Percentiles rank a stretch among this genome's conserved stretches.
These are phyloP conservation scores for Paulownia fortunei DNA, from an alignment of 257 asterid species.

Conservation along the genomic window DNA sequence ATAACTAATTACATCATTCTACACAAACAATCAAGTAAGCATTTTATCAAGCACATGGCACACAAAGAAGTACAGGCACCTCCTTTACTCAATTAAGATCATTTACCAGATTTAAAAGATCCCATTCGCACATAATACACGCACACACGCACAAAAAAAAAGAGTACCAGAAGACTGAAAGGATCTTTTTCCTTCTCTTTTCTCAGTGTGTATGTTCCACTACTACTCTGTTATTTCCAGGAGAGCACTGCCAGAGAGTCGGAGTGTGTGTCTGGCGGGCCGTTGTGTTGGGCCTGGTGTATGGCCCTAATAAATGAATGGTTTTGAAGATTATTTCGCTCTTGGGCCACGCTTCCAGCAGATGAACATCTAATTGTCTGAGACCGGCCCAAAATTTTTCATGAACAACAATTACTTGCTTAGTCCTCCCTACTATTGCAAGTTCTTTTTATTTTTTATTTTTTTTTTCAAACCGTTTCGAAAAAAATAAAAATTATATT, in stretches of 20 bases:
- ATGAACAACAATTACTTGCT: no score
- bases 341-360: no score
- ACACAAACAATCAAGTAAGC: conserved; percentile 15
- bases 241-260: no score
- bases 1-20: neutral
- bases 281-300: neutral
- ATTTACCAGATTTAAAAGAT: no score
- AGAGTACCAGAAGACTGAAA: neutral
- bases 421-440: no score
- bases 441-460: no score
- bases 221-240: neutral
- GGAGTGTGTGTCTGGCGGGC: neutral
- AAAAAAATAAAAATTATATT: no score
- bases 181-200: neutral
- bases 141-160: neutral
- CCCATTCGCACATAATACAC: neutral
- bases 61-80: neutral
- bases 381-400: no score
- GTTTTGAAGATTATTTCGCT: neutral
- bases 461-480: no score
- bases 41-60: conserved; percentile 41
- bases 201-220: neutral
- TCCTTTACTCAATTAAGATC: neutral
- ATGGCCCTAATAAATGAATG: neutral
- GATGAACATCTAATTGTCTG: no score